Evolutionary conservation across 192 early-diverging fungal genomes (phyloP).

Genomic region (Pilaira anomala): DNA sequence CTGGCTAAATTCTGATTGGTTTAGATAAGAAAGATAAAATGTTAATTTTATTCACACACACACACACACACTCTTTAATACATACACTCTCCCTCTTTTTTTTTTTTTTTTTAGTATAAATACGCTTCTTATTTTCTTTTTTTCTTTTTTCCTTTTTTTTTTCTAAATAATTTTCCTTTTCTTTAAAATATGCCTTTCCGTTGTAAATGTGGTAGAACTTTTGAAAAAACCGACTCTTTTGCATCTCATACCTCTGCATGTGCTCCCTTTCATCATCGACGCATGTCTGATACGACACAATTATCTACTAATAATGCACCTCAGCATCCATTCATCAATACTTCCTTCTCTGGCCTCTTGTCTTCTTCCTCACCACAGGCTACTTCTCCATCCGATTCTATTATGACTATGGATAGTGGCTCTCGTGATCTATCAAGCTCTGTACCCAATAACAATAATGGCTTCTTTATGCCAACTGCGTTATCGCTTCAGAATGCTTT

Average conservation of each 20-base stretch:
- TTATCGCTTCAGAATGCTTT: conserved; percentile 38
- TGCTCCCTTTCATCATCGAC: conserved; percentile 35
- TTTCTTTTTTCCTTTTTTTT: conserved; percentile 10
- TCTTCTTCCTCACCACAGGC: conserved; percentile 17
- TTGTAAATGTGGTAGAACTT: conserved; percentile 44
- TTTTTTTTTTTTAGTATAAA: conserved; percentile 19
- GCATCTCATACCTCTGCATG: conserved; percentile 36
- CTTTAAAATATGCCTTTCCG: conserved; percentile 38
- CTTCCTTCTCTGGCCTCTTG: conserved; percentile 17
- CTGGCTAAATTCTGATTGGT: conserved; percentile 16
- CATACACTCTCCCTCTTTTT: conserved; percentile 3
- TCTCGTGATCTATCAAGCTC: conserved; percentile 10
- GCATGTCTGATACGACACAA: conserved; percentile 30
- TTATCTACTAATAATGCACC: not conserved
- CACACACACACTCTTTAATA: conserved; percentile 4
- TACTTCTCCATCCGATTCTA: conserved; percentile 10
- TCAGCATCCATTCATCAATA: conserved; percentile 11
- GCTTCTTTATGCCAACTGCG: conserved; percentile 34
- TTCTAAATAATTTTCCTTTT: conserved; percentile 6
- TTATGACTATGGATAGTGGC: conserved; percentile 1
- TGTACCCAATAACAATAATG: not conserved
- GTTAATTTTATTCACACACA: not conserved
- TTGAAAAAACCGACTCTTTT: conserved; percentile 41
- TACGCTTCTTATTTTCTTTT: conserved; percentile 6
- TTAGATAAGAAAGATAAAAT: conserved; percentile 3